Conservation (phyloP, 129 eudicot species). For the Chrysanthemum makinoi region DNA sequence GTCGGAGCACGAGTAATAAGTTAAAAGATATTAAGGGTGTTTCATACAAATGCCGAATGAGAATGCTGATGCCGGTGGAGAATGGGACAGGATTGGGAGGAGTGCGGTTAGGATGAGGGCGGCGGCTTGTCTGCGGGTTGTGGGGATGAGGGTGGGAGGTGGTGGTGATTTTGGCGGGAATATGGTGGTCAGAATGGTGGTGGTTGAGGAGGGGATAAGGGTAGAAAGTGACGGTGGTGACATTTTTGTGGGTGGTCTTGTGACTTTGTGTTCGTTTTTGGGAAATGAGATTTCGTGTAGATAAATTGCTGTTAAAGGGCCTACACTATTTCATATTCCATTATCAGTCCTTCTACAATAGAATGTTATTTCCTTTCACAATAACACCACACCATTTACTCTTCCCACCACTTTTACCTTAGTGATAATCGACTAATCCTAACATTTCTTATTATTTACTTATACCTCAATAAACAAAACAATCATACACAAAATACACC, state of each 20-base stretch:
- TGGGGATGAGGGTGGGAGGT: constrained; percentile 25
- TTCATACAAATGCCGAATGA: constrained; percentile 72
- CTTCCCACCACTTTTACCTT: too few species aligned
- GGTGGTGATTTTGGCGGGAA: constrained; percentile 33
- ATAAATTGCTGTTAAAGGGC: not conserved
- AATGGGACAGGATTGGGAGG: constrained; percentile 40
- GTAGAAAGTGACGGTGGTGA: constrained; percentile 35
- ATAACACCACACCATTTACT: too few species aligned
- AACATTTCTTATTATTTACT: too few species aligned
- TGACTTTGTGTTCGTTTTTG: not conserved
- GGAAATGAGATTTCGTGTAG: not conserved
- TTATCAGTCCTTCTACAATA: too few species aligned
- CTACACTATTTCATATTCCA: not conserved
- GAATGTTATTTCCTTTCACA: too few species aligned
- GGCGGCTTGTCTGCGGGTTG: constrained; percentile 57
- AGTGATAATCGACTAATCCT: too few species aligned
- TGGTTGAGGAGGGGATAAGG: constrained; percentile 33
- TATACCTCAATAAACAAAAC: too few species aligned
- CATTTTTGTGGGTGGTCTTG: constrained; percentile 37
- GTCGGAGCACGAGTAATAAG: not conserved
- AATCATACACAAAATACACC: too few species aligned
- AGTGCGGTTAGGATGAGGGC: constrained; percentile 41
- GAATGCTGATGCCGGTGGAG: constrained; percentile 55
- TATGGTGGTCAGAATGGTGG: constrained; percentile 20
- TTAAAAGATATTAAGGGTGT: too few species aligned